Evolutionary conservation across 176 grass and related monocot species (phyloP).

Genomic region (Calamus simplicifolius): DNA sequence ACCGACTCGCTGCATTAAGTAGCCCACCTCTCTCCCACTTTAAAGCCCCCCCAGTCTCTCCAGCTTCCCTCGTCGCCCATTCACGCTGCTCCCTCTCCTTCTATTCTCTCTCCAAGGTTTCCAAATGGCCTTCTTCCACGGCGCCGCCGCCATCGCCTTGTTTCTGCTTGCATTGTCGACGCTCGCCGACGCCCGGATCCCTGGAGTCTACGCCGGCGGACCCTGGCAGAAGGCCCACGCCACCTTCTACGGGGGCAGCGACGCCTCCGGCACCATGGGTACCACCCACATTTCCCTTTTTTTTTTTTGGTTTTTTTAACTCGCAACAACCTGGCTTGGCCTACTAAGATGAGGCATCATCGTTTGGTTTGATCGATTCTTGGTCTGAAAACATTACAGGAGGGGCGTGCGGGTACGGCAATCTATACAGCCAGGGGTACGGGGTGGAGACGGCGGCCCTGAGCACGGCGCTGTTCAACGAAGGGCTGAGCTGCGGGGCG

Average conservation of each 20-base stretch:
- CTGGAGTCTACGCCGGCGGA: not conserved
- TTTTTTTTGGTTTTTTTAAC: no score
- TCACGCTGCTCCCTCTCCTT: not conserved
- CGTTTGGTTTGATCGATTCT: not conserved
- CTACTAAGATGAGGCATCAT: not conserved
- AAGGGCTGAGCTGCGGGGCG: conserved; percentile 22
- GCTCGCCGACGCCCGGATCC: not conserved
- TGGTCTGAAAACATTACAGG: not conserved
- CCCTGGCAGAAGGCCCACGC: not conserved
- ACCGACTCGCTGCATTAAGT: no score
- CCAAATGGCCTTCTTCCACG: not conserved
- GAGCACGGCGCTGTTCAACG: conserved; percentile 38
- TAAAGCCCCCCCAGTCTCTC: no score
- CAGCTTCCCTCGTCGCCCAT: no score
- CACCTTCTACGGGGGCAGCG: conserved; percentile 6
- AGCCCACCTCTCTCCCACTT: no score
- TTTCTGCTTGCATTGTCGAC: not conserved
- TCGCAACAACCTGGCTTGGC: not conserved
- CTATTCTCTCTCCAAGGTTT: not conserved
- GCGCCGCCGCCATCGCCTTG: not conserved
- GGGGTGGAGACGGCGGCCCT: conserved; percentile 34
- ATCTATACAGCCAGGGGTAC: conserved; percentile 40
- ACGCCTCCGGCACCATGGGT: conserved; percentile 8
- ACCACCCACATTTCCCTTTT: not conserved
- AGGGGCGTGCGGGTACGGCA: conserved; percentile 37